Base-by-base conservation (phyloP, 1,284 basidiomycete species). In the Trichosporon faecale region DNA sequence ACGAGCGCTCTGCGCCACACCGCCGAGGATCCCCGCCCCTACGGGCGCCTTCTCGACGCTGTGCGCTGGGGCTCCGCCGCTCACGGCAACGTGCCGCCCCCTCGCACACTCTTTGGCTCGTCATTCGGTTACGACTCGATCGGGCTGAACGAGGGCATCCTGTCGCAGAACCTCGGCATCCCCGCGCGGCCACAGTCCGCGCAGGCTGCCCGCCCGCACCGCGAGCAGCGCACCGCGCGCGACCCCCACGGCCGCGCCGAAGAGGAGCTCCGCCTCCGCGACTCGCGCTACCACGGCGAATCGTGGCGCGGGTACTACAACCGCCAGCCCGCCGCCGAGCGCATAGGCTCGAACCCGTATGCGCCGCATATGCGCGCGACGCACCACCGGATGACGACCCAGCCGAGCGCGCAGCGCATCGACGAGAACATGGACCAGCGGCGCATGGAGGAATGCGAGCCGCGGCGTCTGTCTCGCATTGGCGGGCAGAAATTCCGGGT, bases 401-500 rank as follows among this genome's bases (percentile, higher is more conserved):
- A 18, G 69, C 72, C 33, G 67, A 65, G 29, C 65, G 70, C 25
- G 21, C 57, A 61, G 31, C 57, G 57, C 6, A 61, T 61, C 57
- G 57, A 61, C 18, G 57, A 61, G 29, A 61, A 61, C 57, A 61
- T 61, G 57, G 57, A 61, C 57, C 27, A 29, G 29, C 57, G 57
- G 27, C 52, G 33, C 4, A 40, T 27, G 18, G 46, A 35, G 18
- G 70, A 60, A 8, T 64, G 37, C 44, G 65, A 68, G 40, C 52
- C 67, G 40, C 78, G 77, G 72, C 74, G 73, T 35, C 72, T 83
- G 64, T 73, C 74, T 5, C 75, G 75, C 31, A 72, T 83, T 23
- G 81, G 81, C 8, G 79, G 79, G 12, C 74, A 77, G 12, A 75
- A 74, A 25, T 80, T 84, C 74, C 76, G 77, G 35, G 76, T 76